Base-by-base conservation (phyloP, 805 yeast species). In the Schwanniomyces occidentalis region DNA sequence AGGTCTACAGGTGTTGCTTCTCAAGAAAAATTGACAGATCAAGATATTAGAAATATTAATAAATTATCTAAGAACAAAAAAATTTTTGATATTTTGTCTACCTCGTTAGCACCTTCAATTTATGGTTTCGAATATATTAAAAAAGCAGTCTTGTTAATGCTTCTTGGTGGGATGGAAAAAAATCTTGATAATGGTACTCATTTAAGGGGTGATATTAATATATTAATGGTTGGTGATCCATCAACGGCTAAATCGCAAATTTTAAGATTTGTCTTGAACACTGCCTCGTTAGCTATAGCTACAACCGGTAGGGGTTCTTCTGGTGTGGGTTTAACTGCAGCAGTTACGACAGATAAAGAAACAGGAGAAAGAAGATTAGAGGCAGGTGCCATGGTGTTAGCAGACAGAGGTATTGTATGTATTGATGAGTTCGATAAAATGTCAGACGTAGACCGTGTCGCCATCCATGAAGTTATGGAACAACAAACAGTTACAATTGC, bases 251-350 rank as follows among this genome's bases (percentile, higher is more conserved):
- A 93, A 61, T 90, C 97, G 4, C 99, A 93, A 66, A 82, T 93
- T 69, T 74, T 93, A 44, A 76, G 98, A 46, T 91, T 93, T 56
- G 98, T 93, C 13, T 71, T 93, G 43, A 93, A 91, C 58, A 91
- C 98, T 1, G 99, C 99, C 1, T 73, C 95, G 1, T 70, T 93
- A 49, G 98, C 98, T 3, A 89, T 93, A 49, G 97, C 98, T 17
- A 93, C 99, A 1, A 93, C 99, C 0, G 99, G 99, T 70, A 81
- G 96, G 61, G 99, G 99, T 44, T 91, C 98, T n/a, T 90, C 98
- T 1, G 99, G 99, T 61, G 99, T 93, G 28, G 99, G 99, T 87
- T 75, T 93, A 53, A 93, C 99, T 0, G 99, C 99, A 13, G 99
- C 99, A 1, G 99, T 93, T 3, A 90, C 97, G 5, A 77, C 90